A percentile compares a stretch with the other conserved stretches of the same genome.
Conservation (phyloP, 345 rosid species). For the Excoecaria cochinchinensis region DNA sequence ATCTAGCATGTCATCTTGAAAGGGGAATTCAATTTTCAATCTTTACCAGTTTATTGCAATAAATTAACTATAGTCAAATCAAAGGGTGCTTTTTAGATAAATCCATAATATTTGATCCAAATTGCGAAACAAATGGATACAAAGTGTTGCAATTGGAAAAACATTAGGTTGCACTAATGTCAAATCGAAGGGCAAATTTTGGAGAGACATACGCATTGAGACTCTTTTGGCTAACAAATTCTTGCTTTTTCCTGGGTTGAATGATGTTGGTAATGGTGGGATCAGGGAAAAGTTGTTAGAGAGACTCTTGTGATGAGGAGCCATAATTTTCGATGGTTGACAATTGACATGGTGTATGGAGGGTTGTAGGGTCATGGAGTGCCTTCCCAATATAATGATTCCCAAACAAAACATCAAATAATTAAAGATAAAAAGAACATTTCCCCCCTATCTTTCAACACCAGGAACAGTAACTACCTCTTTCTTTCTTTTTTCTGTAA, state of each 20-base stretch:
- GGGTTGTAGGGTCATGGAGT: constrained; percentile 30
- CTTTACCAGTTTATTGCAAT: no score
- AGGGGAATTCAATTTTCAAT: not conserved
- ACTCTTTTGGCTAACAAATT: not conserved
- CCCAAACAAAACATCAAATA: not conserved
- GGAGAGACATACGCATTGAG: not conserved
- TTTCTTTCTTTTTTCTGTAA: not conserved
- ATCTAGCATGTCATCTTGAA: not conserved
- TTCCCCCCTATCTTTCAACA: no score
- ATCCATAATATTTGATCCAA: no score
- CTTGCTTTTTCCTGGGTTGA: not conserved
- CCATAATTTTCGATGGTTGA: constrained; percentile 25
- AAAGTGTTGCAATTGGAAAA: not conserved
- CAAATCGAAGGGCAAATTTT: constrained; percentile 19
- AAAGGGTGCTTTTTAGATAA: no score
- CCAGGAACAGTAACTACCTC: no score
- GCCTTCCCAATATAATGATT: not conserved
- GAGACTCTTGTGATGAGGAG: constrained; percentile 24
- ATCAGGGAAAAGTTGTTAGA: constrained; percentile 27
- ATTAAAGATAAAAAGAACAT: not conserved
- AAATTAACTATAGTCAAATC: no score
- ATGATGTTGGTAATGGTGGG: constrained; percentile 21
- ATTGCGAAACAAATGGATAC: not conserved
- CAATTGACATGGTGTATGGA: constrained; percentile 10
- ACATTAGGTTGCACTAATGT: constrained; percentile 1